Evolutionary conservation across 73 alveolate genomes (phyloP), one percentile per base, ranked within the genome.

Genomic region (Paraurostyla sp.): DNA sequence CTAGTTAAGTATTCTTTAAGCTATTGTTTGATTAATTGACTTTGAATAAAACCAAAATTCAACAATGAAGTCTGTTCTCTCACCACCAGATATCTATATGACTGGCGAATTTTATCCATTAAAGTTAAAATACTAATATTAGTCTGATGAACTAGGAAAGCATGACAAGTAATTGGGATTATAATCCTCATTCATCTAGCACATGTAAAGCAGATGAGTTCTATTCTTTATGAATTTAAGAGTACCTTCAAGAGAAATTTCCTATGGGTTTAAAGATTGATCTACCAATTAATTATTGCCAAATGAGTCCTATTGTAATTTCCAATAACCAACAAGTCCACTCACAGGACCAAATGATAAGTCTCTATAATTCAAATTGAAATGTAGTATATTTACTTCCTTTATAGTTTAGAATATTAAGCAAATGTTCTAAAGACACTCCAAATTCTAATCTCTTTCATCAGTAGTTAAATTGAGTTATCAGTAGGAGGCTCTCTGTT

Each of bases 381-480:
- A n/a, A n/a, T n/a, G n/a, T n/a, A n/a, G n/a, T n/a, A n/a, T n/a
- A n/a, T n/a, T n/a, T n/a, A 52, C 69, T 6, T 52, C 23, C 69
- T 52, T 13, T 18, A 13, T 52, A 18, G 33, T 18, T 35, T 9
- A 13, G 13, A 18, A 4, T 18, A 18, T 52, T 6, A 9, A 9
- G 9, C 4, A 9, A 18, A 18, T 9, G 23, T 13, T 52, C 69
- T 52, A 20, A 52, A 52, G 33, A 52, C 23, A n/a, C 23, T 52
- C 69, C 69, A 52, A 52, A 52, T 52, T 52, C 69, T 52, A 52
- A 52, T 25, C 23, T 52, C 69, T 20, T 52, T 52, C 69, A 52
- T 52, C 4, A 9, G 23, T 6, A 9, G 23, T 52, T 25, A 9
- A 52, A 52, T 18, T 18, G 69, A 18, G 4, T 35, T n/a, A 20